Evolutionary conservation across 257 asterid genomes (phyloP).

Genomic region (Nicotiana obtusifolia): DNA sequence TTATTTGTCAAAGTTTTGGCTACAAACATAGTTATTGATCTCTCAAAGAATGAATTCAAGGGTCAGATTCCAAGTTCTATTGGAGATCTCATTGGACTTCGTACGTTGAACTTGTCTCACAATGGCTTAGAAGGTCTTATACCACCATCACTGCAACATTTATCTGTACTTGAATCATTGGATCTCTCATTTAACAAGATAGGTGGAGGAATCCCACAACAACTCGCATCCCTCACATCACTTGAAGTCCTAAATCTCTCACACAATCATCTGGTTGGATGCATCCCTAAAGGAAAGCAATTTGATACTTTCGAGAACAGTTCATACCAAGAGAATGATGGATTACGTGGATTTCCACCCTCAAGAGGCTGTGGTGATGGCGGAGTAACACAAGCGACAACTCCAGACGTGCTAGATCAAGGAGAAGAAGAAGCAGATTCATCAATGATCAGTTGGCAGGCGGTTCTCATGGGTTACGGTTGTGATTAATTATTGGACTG

Average conservation of each 20-base stretch:
- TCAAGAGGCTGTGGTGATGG: not conserved
- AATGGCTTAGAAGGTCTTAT: not conserved
- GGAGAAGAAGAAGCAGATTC: not conserved
- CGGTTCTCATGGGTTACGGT: not conserved
- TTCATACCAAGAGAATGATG: constrained; percentile 7
- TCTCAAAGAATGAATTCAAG: not conserved
- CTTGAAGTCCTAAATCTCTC: not conserved
- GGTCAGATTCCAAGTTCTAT: not conserved
- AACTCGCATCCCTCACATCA: not conserved
- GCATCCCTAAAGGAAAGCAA: constrained; percentile 1
- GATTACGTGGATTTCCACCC: not conserved
- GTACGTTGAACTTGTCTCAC: not conserved
- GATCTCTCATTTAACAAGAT: constrained; percentile 1
- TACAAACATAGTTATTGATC: too few species aligned
- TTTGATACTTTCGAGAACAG: not conserved
- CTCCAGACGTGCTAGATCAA: not conserved
- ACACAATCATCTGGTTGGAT: constrained; percentile 1
- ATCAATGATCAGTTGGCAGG: not conserved
- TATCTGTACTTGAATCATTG: not conserved
- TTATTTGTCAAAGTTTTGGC: too few species aligned
- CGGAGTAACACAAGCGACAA: not conserved
- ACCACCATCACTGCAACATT: not conserved
- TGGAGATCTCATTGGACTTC: not conserved
- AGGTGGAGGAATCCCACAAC: not conserved
- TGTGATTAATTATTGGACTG: not conserved